Evolutionary conservation across 495 filamentous ascomycete genomes (phyloP).

Genomic region (Daldinia childiae): DNA sequence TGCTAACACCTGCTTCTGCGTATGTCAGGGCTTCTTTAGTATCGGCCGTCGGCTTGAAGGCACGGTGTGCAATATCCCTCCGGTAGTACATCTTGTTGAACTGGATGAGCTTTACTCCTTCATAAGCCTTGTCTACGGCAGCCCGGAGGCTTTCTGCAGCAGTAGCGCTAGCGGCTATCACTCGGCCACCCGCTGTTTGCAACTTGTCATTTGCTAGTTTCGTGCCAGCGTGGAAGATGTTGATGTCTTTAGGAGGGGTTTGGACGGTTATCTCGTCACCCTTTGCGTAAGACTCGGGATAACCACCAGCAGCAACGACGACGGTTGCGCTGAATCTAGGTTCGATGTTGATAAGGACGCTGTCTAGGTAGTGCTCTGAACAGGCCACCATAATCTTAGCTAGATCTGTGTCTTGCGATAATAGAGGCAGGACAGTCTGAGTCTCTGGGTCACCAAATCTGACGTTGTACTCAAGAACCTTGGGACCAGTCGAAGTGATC

Average conservation of each 20-base stretch:
- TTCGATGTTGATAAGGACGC: conserved; percentile 72
- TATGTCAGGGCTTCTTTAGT: conserved; percentile 78
- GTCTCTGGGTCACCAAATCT: conserved; percentile 97
- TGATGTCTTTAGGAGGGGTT: conserved; percentile 57
- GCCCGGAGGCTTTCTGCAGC: conserved; percentile 74
- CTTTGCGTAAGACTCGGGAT: conserved; percentile 88
- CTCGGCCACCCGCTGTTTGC: conserved; percentile 83
- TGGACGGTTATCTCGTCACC: conserved; percentile 74
- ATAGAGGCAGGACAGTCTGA: conserved; percentile 86
- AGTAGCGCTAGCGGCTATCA: conserved; percentile 86
- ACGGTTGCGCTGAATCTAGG: conserved; percentile 83
- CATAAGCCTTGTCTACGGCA: conserved; percentile 86
- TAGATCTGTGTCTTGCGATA: conserved; percentile 83
- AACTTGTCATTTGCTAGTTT: conserved; percentile 68
- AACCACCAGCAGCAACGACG: conserved; percentile 93
- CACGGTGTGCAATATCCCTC: conserved; percentile 87
- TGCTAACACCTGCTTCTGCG: conserved; percentile 90
- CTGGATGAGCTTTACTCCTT: conserved; percentile 76
- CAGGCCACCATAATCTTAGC: conserved; percentile 92
- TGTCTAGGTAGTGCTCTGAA: conserved; percentile 74
- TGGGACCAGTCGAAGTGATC: conserved; percentile 88
- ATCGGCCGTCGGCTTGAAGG: conserved; percentile 55
- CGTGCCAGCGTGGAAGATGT: conserved; percentile 96
- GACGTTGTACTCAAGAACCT: conserved; percentile 95
- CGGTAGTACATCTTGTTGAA: conserved; percentile 94